Base-by-base conservation (phyloP, 306 rosid genomes). In the Rubus parviflorus region DNA sequence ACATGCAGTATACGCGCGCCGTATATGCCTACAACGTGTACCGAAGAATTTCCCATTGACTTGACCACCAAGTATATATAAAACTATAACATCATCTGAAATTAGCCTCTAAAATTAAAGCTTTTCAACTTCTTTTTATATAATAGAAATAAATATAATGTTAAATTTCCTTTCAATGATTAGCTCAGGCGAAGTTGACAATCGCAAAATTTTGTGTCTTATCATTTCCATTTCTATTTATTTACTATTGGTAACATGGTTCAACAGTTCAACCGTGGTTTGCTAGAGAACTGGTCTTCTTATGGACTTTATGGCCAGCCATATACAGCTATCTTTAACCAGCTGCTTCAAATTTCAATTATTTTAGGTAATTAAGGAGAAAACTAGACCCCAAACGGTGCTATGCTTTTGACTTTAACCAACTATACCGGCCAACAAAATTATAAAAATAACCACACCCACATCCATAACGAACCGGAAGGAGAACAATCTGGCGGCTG, bases 101-200 rank as follows among this genome's bases (percentile, higher is more conserved):
- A 30, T 30, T 30, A 30, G 35, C 35, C 35, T 1, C 57, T 17
- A 51, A 46, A 16, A 16, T 52, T 17, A 19, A 52, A 17, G 4
- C 3, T 52, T 52, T 52, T 52, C n/a, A 16, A 52, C 20, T 30
- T 17, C n/a, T 52, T 2, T 16, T 16, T 46, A 46, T 9, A 47
- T 47, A 52, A 52, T 52, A 52, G 57, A 17, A 17, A 17, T 49
- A 52, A 2, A 52, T 52, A 17, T 52, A 19, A 30, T 30, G 52
- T 38, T 35, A 48, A 67, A 47, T 20, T 47, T 49, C 54, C 15
- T 49, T 65, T 51, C 73, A 76, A 76, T 66, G 65, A 65, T 53
- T 41, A 67, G 73, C 62, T 67, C 57, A 23, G 67, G 68, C 19
- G 57, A 53, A 72, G 37, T 41, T 76, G 68, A 76, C 74, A 54